Conservation (phyloP, 1,139 yeast species). For the Zygoascus sp. region DNA sequence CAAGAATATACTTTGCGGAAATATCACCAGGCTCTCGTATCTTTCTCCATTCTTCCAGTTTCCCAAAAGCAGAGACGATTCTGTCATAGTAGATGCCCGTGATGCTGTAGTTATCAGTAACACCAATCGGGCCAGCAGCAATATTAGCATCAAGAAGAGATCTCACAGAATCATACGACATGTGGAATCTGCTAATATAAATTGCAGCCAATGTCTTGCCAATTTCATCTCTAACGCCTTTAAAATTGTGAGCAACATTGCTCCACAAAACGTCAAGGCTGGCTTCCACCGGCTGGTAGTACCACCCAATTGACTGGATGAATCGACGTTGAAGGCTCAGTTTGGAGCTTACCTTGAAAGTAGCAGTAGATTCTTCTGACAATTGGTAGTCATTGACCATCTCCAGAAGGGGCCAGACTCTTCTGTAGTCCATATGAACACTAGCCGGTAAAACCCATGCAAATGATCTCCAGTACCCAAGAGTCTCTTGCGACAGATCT, state of each 20-base stretch:
- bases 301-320: conserved; percentile 55
- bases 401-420: conserved; percentile 25
- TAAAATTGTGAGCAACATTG: conserved; percentile 61
- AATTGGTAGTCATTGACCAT: conserved; percentile 7
- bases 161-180: conserved; percentile 44
- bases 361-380: conserved; percentile 14
- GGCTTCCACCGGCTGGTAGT: conserved; percentile 48
- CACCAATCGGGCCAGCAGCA: conserved; percentile 36
- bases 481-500: conserved; percentile 72
- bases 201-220: conserved; percentile 61
- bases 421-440: conserved; percentile 12
- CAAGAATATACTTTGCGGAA: conserved; percentile 33
- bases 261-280: conserved; percentile 46
- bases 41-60: conserved; percentile 45
- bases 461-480: conserved; percentile 72
- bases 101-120: conserved; percentile 14
- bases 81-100: conserved; percentile 30
- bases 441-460: conserved; percentile 62
- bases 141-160: conserved; percentile 43
- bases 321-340: conserved; percentile 54
- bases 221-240: conserved; percentile 66
- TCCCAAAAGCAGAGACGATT: conserved; percentile 40
- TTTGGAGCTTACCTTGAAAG: conserved; percentile 59
- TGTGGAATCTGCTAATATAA: conserved; percentile 50
- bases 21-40: conserved; percentile 18